Evolutionary conservation across 2,329 filamentous ascomycete species (phyloP).

Genomic region (Aspergillus brunneoviolaceus): DNA sequence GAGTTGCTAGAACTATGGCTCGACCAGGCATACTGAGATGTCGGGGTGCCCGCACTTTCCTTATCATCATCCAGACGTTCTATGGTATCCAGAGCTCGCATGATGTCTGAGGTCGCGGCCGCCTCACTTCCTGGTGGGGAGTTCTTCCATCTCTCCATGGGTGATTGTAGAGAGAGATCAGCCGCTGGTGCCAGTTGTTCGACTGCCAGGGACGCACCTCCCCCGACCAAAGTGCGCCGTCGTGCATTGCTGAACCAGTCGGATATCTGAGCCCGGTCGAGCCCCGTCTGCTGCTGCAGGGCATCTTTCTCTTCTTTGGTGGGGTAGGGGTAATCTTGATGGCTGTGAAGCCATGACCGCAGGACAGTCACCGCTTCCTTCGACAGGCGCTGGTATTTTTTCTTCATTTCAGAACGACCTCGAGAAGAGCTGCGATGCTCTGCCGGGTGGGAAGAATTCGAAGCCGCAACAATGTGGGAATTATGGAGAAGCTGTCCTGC

Average conservation of each 20-base stretch:
- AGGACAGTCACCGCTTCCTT: slow-evolving; percentile 65
- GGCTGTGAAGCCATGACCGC: slow-evolving; percentile 76
- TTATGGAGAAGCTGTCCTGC: too few relatives aligned
- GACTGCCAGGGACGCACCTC: neutral
- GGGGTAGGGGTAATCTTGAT: slow-evolving; percentile 78
- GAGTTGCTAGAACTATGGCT: slow-evolving; percentile 50
- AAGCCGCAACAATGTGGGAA: too few relatives aligned
- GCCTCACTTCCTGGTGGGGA: slow-evolving; percentile 66
- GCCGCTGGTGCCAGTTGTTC: slow-evolving; percentile 18
- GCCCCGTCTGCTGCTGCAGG: slow-evolving; percentile 70
- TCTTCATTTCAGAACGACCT: too few relatives aligned
- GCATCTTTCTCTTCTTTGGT: slow-evolving; percentile 79
- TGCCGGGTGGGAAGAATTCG: neutral
- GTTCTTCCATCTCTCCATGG: slow-evolving; percentile 64
- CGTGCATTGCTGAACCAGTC: slow-evolving; percentile 90
- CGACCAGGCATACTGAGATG: slow-evolving; percentile 30
- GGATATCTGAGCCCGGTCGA: slow-evolving; percentile 78
- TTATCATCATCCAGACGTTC: slow-evolving; percentile 20
- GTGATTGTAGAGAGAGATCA: slow-evolving; percentile 52
- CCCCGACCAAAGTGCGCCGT: slow-evolving; percentile 49
- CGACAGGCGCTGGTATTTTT: slow-evolving; percentile 2
- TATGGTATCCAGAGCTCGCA: slow-evolving; percentile 52
- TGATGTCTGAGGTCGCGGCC: slow-evolving; percentile 60
- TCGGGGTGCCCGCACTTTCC: neutral
- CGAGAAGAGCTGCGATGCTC: too few relatives aligned